These are phyloP conservation scores for Trypanosoma cruzi DNA, from an alignment of 208 protist species.

Conservation along the genomic window DNA sequence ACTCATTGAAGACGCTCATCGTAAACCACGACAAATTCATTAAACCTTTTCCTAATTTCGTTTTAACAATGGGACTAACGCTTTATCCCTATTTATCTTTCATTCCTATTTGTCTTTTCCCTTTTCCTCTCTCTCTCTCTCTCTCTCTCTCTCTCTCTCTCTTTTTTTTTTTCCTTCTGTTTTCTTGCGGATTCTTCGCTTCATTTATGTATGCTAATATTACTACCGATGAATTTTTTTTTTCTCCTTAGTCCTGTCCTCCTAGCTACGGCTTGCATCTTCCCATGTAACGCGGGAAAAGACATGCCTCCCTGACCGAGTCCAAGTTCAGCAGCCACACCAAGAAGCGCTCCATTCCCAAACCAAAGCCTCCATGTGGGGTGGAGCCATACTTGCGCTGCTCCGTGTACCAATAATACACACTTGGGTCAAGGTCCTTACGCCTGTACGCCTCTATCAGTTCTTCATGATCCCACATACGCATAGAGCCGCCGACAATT, in stretches of 20 bases:
- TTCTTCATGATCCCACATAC: slow-evolving; percentile 95
- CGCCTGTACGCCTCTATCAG: slow-evolving; percentile 93
- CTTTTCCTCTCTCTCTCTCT: no score
- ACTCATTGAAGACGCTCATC: no score
- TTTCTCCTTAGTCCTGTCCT: not conserved
- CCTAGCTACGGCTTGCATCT: slow-evolving; percentile 94
- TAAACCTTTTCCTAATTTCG: no score
- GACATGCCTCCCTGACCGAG: slow-evolving; percentile 96
- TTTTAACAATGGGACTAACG: no score
- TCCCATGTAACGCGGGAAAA: slow-evolving; percentile 97
- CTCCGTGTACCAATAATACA: slow-evolving; percentile 99
- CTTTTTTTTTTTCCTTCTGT: not conserved
- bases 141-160: no score
- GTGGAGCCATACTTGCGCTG: slow-evolving; percentile 97
- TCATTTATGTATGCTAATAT: not conserved
- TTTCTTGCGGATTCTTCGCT: slow-evolving; percentile 1
- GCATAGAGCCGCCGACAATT: slow-evolving; percentile 98
- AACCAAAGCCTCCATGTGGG: slow-evolving; percentile 98
- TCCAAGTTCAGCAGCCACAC: slow-evolving; percentile 96
- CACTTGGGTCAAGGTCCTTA: slow-evolving; percentile 94
- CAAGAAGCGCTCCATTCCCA: slow-evolving; percentile 98
- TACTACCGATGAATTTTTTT: not conserved
- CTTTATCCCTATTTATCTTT: no score
- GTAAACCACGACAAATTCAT: no score
- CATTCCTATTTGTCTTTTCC: no score